Evolutionary conservation across 208 protist genomes (phyloP).

Genomic region (Borovskyia barvae): DNA sequence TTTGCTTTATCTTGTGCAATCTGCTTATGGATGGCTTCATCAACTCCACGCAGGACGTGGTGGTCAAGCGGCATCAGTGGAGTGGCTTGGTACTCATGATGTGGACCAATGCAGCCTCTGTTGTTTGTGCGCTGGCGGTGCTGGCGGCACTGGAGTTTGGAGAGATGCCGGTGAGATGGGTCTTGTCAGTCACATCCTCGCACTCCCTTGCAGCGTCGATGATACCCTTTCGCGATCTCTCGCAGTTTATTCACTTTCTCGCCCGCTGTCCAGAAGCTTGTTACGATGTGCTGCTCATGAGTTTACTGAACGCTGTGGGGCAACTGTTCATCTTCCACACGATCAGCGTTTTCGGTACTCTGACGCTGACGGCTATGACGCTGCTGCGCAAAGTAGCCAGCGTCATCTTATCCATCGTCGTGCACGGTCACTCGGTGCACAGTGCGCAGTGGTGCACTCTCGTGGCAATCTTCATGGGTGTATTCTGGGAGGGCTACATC

Average conservation of each 20-base stretch:
- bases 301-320: conserved; percentile 61
- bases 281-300: conserved; percentile 61
- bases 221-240: conserved; percentile 58
- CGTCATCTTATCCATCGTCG: conserved; percentile 73
- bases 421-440: conserved; percentile 61
- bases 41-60: conserved; percentile 81
- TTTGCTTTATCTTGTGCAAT: conserved; percentile 54
- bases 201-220: background rate
- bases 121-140: conserved; percentile 30
- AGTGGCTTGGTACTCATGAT: conserved; percentile 67
- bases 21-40: conserved; percentile 81
- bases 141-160: conserved; percentile 36
- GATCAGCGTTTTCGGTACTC: conserved; percentile 73
- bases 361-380: conserved; percentile 80
- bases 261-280: conserved; percentile 43
- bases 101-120: conserved; percentile 45
- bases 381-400: conserved; percentile 77
- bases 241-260: conserved; percentile 48
- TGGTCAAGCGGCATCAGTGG: conserved; percentile 61
- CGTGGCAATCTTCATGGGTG: conserved; percentile 45
- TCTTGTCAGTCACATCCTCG: background rate
- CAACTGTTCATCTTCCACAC: conserved; percentile 85
- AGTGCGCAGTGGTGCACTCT: conserved; percentile 57
- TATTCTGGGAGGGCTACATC: conserved; percentile 50
- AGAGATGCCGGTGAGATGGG: conserved; percentile 26